phyloP scores from a whole-genome alignment of 495 filamentous ascomycete genomes.

The Penicillium psychrofluorescens region DNA sequence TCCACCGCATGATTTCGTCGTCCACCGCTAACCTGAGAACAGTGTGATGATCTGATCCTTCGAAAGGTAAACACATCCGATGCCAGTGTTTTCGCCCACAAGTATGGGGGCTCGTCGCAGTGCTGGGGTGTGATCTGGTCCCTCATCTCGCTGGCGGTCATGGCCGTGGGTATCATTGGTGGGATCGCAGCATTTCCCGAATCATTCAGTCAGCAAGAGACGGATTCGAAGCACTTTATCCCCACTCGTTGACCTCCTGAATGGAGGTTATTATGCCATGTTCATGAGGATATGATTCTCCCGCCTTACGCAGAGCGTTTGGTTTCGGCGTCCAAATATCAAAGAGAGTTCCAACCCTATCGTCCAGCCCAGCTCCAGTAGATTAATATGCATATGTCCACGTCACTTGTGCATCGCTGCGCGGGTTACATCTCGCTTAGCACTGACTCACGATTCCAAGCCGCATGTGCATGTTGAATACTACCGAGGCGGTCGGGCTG shows the following conservation, averaged over 20 bases:
- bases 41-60: constrained; percentile 76
- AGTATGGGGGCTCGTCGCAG: constrained; percentile 70
- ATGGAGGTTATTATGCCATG: no score
- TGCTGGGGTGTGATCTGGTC: constrained; percentile 81
- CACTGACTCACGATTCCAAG: no score
- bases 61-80: constrained; percentile 76
- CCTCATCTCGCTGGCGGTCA: constrained; percentile 60
- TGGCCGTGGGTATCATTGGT: constrained; percentile 62
- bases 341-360: no score
- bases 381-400: no score
- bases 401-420: no score
- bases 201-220: constrained; percentile 57
- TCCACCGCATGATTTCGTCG: not conserved
- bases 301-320: no score
- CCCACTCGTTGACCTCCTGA: constrained; percentile 27
- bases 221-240: constrained; percentile 61
- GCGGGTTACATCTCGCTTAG: no score
- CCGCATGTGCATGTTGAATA: no score
- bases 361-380: no score
- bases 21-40: constrained; percentile 1
- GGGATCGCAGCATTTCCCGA: constrained; percentile 71
- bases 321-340: no score
- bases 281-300: no score
- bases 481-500: no score
- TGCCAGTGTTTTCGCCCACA: constrained; percentile 71